Evolutionary conservation across 345 rosid species (phyloP).

Genomic region (Ceriops tagal): DNA sequence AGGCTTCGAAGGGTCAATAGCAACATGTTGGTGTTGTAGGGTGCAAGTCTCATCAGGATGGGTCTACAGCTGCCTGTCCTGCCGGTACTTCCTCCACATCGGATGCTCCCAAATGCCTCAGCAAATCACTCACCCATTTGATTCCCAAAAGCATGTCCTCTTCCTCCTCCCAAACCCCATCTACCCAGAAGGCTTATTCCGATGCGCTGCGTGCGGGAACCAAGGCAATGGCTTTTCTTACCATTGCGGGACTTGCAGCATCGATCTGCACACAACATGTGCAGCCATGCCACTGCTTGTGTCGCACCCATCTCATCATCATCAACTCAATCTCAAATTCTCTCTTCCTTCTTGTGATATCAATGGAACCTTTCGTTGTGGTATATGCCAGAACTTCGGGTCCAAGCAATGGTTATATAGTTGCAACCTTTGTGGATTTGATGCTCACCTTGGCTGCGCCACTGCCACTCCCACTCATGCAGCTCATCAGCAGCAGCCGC

Average conservation of each 20-base stretch:
- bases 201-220: conserved; percentile 35
- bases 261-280: conserved; percentile 44
- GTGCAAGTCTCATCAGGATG: conserved; percentile 19
- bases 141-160: conserved; percentile 33
- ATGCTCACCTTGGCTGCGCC: conserved; percentile 46
- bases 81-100: conserved; percentile 37
- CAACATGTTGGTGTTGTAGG: conserved; percentile 37
- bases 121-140: conserved; percentile 42
- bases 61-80: conserved; percentile 32
- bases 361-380: conserved; percentile 33
- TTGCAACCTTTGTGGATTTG: conserved; percentile 40
- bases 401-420: conserved; percentile 41
- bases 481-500: neutral
- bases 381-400: conserved; percentile 30
- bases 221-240: conserved; percentile 47
- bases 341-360: conserved; percentile 21
- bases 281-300: conserved; percentile 38
- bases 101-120: conserved; percentile 39
- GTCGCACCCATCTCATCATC: conserved; percentile 38
- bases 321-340: conserved; percentile 41
- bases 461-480: neutral
- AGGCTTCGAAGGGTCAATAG: neutral
- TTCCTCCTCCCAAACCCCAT: conserved; percentile 28
- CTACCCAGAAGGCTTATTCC: conserved; percentile 31
- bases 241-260: conserved; percentile 36